phyloP scores from a whole-genome alignment of 306 rosid genomes.

The Dicorynia guianensis region DNA sequence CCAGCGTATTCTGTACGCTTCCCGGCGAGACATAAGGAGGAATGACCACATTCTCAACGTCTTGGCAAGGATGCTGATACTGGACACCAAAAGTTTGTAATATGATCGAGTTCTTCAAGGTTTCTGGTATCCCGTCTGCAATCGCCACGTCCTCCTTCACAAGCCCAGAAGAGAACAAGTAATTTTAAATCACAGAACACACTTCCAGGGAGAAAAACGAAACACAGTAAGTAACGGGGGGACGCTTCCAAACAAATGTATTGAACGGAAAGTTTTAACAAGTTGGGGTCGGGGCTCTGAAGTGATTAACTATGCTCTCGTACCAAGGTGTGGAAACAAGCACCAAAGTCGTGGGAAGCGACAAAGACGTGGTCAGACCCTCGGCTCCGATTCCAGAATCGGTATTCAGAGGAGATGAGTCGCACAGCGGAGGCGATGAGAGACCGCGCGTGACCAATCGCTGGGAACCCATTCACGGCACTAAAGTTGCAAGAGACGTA shows the following conservation, averaged over 20 bases:
- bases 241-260: background rate
- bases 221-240: background rate
- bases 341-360: conserved; percentile 89
- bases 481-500: conserved; percentile 98
- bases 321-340: conserved; percentile 94
- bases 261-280: background rate
- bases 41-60: conserved; percentile 84
- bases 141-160: conserved; percentile 83
- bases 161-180: background rate
- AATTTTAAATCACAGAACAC: background rate
- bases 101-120: conserved; percentile 77
- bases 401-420: conserved; percentile 56
- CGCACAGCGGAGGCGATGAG: conserved; percentile 70
- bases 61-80: conserved; percentile 80
- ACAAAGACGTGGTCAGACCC: conserved; percentile 94
- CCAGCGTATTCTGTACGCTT: conserved; percentile 47
- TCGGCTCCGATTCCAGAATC: conserved; percentile 76
- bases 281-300: background rate
- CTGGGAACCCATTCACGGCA: conserved; percentile 88
- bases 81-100: conserved; percentile 88
- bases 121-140: conserved; percentile 73
- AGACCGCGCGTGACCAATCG: conserved; percentile 89
- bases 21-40: conserved; percentile 87
- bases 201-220: background rate
- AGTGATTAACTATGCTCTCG: background rate